Evolutionary conservation across 805 yeast species (phyloP).

Genomic region (Suhomyces faveliae): DNA sequence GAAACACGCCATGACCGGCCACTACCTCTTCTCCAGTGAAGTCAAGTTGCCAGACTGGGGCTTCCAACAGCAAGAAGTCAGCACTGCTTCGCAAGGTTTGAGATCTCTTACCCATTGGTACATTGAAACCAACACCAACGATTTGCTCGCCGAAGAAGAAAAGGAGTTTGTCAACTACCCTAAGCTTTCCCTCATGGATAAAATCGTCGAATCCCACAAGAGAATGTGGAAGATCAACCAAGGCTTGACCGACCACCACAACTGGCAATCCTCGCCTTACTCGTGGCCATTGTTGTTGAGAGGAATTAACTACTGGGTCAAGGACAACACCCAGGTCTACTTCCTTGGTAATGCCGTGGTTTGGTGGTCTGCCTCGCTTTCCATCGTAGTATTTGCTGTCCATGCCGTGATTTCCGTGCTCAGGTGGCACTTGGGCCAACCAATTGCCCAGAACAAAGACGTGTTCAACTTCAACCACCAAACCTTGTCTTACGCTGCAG

Average conservation of each 20-base stretch:
- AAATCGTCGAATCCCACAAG: slow-evolving; percentile 63
- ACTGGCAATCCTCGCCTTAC: slow-evolving; percentile 67
- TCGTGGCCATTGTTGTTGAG: slow-evolving; percentile 74
- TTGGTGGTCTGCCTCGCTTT: slow-evolving; percentile 70
- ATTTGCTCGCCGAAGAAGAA: slow-evolving; percentile 32
- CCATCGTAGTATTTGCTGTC: slow-evolving; percentile 49
- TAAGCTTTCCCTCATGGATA: slow-evolving; percentile 52
- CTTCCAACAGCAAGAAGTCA: slow-evolving; percentile 80
- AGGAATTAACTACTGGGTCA: slow-evolving; percentile 82
- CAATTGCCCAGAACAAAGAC: slow-evolving; percentile 47
- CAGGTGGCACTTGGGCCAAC: slow-evolving; percentile 60
- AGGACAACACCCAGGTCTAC: slow-evolving; percentile 60
- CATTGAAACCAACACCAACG: slow-evolving; percentile 66
- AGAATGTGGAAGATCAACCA: slow-evolving; percentile 78
- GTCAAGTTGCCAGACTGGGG: slow-evolving; percentile 81
- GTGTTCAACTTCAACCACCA: slow-evolving; percentile 66
- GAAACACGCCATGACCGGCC: slow-evolving; percentile 77
- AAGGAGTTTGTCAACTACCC: slow-evolving; percentile 45
- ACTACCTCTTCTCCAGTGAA: slow-evolving; percentile 73
- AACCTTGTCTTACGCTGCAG: slow-evolving; percentile 58
- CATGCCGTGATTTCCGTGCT: slow-evolving; percentile 48
- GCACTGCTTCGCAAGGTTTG: slow-evolving; percentile 71
- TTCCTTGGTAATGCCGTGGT: slow-evolving; percentile 74
- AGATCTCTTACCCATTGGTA: slow-evolving; percentile 65
- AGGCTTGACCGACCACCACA: slow-evolving; percentile 66